Percentiles rank a stretch among this genome's conserved stretches.
Conservation (phyloP, 2,329 filamentous ascomycete species). For the Fusarium drepaniforme region DNA sequence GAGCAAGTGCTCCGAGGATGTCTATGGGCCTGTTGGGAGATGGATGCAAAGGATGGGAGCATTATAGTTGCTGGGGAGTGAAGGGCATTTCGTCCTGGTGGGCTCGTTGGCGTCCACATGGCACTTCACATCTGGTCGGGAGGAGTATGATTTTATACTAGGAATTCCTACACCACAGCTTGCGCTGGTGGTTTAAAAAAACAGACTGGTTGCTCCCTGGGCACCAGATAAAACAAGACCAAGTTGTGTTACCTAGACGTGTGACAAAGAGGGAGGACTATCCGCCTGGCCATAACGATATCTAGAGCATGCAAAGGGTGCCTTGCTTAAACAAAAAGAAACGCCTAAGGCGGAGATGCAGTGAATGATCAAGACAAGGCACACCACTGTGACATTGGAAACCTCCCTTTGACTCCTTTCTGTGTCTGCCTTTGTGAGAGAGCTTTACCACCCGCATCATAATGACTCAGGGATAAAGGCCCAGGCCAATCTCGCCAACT, state of each 20-base stretch:
- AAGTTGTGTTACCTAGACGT: neutral
- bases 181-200: neutral
- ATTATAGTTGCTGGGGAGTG: neutral
- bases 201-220: slow-evolving; percentile 1
- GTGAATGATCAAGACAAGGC: neutral
- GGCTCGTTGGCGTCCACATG: neutral
- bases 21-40: neutral
- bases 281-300: neutral
- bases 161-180: neutral
- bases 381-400: neutral
- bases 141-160: slow-evolving; percentile 1
- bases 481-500: slow-evolving; percentile 8
- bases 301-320: neutral
- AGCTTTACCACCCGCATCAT: neutral
- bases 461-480: slow-evolving; percentile 21
- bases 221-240: neutral
- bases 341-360: neutral
- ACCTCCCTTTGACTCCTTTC: neutral
- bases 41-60: neutral
- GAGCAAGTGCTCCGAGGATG: neutral
- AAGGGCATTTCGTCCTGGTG: neutral
- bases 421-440: neutral
- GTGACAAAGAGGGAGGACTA: neutral
- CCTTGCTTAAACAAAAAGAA: neutral
- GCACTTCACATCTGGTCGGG: slow-evolving; percentile 1